phyloP scores from a whole-genome alignment of 1,284 basidiomycete genomes.

The Clitocybe nebularis region DNA sequence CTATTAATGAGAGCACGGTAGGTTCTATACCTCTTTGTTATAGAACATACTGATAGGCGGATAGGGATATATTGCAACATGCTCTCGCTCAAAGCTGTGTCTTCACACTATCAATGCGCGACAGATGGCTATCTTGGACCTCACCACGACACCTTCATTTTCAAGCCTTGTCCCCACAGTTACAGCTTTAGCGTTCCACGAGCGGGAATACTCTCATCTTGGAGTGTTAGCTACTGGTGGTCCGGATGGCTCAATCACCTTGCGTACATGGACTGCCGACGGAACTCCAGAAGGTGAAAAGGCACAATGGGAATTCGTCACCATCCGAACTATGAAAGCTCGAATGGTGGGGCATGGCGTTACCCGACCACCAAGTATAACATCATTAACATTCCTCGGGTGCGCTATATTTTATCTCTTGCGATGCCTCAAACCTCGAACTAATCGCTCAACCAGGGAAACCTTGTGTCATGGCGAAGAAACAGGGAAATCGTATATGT shows the following conservation, averaged over 20 bases:
- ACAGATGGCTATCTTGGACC: constrained; percentile 63
- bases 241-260: constrained; percentile 60
- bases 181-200: constrained; percentile 73
- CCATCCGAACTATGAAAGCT: constrained; percentile 59
- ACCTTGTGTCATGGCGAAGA: constrained; percentile 64
- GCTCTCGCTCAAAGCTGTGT: constrained; percentile 62
- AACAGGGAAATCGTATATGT: constrained; percentile 57
- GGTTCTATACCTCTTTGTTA: constrained; percentile 23
- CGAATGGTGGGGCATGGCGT: constrained; percentile 31
- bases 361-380: constrained; percentile 46
- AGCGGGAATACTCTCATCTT: constrained; percentile 71
- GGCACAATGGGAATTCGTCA: constrained; percentile 70
- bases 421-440: neutral
- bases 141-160: constrained; percentile 40
- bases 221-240: constrained; percentile 69
- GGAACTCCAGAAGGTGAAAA: constrained; percentile 58
- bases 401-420: constrained; percentile 29
- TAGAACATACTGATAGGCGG: too few relatives aligned
- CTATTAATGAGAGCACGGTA: constrained; percentile 85
- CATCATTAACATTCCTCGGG: constrained; percentile 69
- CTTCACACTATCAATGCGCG: constrained; percentile 83
- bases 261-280: constrained; percentile 74
- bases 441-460: constrained; percentile 38
- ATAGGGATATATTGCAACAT: constrained; percentile 84
- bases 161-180: constrained; percentile 41